A percentile compares a stretch with the other conserved stretches of the same genome.
Conservation (phyloP, 179 eudicot species). For the Patellifolia procumbens region DNA sequence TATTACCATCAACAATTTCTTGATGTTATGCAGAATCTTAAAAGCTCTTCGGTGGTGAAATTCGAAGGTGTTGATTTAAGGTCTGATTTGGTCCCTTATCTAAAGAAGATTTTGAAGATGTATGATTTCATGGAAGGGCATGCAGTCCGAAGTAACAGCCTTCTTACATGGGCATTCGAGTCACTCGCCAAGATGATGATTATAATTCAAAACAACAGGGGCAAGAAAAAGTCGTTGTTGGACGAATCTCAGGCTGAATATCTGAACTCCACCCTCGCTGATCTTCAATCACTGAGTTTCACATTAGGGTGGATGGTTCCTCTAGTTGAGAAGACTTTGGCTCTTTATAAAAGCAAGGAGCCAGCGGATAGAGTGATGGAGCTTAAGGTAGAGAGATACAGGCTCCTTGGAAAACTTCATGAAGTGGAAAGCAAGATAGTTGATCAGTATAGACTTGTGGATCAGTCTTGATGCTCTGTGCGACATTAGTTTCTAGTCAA, state of each 20-base stretch:
- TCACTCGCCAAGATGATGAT: conserved; percentile 12
- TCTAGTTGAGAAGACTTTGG: conserved; percentile 7
- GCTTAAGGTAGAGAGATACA: background rate
- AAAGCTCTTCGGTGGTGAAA: background rate
- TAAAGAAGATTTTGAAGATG: background rate
- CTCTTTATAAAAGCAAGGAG: conserved; percentile 14
- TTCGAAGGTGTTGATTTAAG: conserved; percentile 13
- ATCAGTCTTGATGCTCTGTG: background rate
- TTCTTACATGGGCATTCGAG: conserved; percentile 5
- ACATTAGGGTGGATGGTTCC: conserved; percentile 16
- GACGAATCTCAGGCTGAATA: background rate
- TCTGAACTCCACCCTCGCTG: background rate
- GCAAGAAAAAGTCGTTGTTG: background rate
- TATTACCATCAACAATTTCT: background rate
- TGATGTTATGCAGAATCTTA: background rate
- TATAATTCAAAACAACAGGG: background rate
- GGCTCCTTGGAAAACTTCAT: background rate
- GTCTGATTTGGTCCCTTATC: conserved; percentile 7
- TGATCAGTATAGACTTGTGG: conserved; percentile 4
- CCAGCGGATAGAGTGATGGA: background rate
- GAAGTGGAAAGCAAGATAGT: background rate
- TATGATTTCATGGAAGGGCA: background rate
- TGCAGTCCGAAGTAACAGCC: conserved; percentile 5
- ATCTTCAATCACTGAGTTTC: conserved; percentile 11
- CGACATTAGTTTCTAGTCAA: background rate